These are phyloP conservation scores for Toxicodendron radicans DNA, from an alignment of 345 rosid species.

Conservation along the genomic window DNA sequence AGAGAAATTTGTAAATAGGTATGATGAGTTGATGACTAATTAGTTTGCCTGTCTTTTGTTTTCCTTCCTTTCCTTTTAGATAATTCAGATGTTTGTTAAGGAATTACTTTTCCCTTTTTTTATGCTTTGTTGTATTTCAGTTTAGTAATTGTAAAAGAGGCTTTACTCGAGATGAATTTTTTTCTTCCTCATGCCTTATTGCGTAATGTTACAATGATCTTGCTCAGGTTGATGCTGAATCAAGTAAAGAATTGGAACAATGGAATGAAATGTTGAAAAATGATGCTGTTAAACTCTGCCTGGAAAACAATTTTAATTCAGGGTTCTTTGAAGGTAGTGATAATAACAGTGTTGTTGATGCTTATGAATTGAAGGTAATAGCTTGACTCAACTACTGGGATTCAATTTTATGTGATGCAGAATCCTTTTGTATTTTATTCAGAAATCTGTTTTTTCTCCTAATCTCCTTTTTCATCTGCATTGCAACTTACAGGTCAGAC, in stretches of 20 bases:
- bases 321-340: conserved; percentile 96
- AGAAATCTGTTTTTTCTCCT: neutral
- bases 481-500: conserved; percentile 67
- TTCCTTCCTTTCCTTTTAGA: neutral
- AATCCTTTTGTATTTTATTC: neutral
- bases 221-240: conserved; percentile 77
- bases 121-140: neutral
- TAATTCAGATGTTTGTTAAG: neutral
- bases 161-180: neutral
- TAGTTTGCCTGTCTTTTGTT: too few species aligned
- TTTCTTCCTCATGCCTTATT: neutral
- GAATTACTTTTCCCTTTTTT: neutral
- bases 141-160: neutral
- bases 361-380: conserved; percentile 93
- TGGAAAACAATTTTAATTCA: conserved; percentile 86
- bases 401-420: conserved; percentile 5
- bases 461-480: conserved; percentile 4
- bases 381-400: neutral
- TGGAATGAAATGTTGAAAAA: conserved; percentile 94
- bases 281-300: conserved; percentile 85
- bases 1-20: neutral
- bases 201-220: conserved; percentile 18
- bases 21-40: neutral
- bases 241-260: conserved; percentile 90
- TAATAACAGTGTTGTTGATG: conserved; percentile 75